Evolutionary conservation across 2,329 filamentous ascomycete genomes (phyloP).

Genomic region (Waltergamsia citrina): DNA sequence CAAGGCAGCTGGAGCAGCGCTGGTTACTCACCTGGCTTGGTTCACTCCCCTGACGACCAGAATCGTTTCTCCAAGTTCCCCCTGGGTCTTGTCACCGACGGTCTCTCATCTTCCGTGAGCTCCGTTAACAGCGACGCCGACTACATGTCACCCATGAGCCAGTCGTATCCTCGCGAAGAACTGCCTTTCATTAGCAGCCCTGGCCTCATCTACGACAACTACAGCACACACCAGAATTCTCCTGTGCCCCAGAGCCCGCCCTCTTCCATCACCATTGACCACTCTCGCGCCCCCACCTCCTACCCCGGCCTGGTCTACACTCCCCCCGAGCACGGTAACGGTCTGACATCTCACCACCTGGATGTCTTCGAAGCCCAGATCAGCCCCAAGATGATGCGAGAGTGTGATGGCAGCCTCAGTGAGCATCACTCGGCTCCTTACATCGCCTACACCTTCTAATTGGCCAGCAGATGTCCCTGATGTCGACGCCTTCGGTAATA

Average conservation of each 20-base stretch:
- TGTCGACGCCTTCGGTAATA: constrained; percentile 41
- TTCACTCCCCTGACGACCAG: constrained; percentile 17
- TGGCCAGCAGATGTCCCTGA: constrained; percentile 37
- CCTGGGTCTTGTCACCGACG: constrained; percentile 36
- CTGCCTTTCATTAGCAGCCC: constrained; percentile 47
- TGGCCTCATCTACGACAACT: constrained; percentile 47
- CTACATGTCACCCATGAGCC: constrained; percentile 52
- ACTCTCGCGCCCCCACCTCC: constrained; percentile 46
- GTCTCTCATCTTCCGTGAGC: constrained; percentile 41
- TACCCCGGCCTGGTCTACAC: constrained; percentile 53
- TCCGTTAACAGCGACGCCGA: constrained; percentile 53
- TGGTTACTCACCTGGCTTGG: constrained; percentile 31
- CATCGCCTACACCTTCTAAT: constrained; percentile 25
- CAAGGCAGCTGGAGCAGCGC: constrained; percentile 24
- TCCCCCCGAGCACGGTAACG: constrained; percentile 51
- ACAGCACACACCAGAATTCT: constrained; percentile 37
- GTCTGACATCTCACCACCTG: constrained; percentile 48
- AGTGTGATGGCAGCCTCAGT: constrained; percentile 49
- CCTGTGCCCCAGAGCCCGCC: constrained; percentile 46
- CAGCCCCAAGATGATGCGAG: constrained; percentile 41
- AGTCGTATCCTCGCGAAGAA: constrained; percentile 47
- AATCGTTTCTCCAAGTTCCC: constrained; percentile 34
- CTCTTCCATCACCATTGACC: constrained; percentile 44
- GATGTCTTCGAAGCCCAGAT: constrained; percentile 48
- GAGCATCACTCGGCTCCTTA: constrained; percentile 25